Base-by-base conservation (phyloP, 805 yeast genomes). In the Kazachstania martiniae region DNA sequence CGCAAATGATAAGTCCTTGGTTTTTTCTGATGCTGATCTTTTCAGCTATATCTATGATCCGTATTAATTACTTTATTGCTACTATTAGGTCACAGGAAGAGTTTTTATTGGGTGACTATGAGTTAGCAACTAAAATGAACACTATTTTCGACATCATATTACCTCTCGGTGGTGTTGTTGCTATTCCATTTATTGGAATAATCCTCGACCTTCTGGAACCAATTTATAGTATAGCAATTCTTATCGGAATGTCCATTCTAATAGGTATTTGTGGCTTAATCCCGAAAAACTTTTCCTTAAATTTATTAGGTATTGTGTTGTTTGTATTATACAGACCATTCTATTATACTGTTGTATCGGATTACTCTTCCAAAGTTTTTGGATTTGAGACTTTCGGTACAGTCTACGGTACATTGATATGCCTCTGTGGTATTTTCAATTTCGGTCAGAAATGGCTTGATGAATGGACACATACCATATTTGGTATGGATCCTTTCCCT, bases 361-460 rank as follows among this genome's bases (percentile, higher is more conserved):
- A 89, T 56, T 85, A 77, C 54, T 72, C 86, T 47, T 93, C 94
- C 18, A 87, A 87, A 53, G 89, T 87, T 21, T 87, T 89, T 61
- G 97, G 97, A 0, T 86, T 81, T 56, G 77, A 74, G 34, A 85
- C 93, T 1, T 87, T 89, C 58, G 96, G 96, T 23, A 81, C 86
- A 1, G 77, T 89, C 5, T 89, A 89, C 51, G 97, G 97, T 1
- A 59, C 87, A 13, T 67, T 86, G 47, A 84, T 86, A 48, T 77
- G 86, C 36, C 62, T 81, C 38, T 74, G 94, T 12, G 96, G 96
- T 4, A 38, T 79, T n/a, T 72, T 78, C 55, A 87, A 86, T 55
- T 63, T 84, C 44, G 49, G 71, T 5, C 95, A 84, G 48, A 75
- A 79, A 15, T 58, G 61, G 3, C 56, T 89, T 49, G 96, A 87